Conservation (phyloP, 148 eudicot genomes). For the Euryodendron excelsum region DNA sequence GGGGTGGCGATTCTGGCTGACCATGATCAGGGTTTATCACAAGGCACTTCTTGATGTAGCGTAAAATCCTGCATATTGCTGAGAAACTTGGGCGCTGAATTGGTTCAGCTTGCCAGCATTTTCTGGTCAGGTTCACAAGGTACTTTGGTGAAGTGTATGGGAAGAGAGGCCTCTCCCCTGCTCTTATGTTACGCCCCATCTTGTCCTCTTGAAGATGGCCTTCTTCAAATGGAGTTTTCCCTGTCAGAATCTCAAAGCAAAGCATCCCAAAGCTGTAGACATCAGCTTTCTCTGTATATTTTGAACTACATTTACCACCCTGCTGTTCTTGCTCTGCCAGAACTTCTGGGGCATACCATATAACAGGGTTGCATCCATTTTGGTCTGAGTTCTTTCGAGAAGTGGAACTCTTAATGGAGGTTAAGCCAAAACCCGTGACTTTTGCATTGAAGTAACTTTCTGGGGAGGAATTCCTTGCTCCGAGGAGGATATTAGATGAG, state of each 20-base stretch:
- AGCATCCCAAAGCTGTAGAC: slow-evolving; percentile 76
- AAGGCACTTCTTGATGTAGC: slow-evolving; percentile 51
- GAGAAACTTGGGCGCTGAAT: slow-evolving; percentile 53
- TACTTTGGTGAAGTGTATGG: slow-evolving; percentile 58
- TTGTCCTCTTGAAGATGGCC: slow-evolving; percentile 62
- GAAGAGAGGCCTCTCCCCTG: slow-evolving; percentile 65
- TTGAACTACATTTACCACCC: slow-evolving; percentile 25
- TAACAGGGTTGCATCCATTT: slow-evolving; percentile 27
- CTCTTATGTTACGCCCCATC: slow-evolving; percentile 60
- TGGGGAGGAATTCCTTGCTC: slow-evolving; percentile 36
- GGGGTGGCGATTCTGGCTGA: slow-evolving; percentile 46
- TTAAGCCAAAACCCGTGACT: slow-evolving; percentile 52
- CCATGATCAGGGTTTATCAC: slow-evolving; percentile 52
- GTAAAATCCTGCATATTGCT: slow-evolving; percentile 52
- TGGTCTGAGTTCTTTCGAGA: slow-evolving; percentile 22
- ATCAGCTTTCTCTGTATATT: slow-evolving; percentile 63
- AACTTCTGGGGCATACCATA: slow-evolving; percentile 76
- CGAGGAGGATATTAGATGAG: slow-evolving; percentile 54
- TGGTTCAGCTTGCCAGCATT: slow-evolving; percentile 68
- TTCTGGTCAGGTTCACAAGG: slow-evolving; percentile 47
- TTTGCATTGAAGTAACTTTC: slow-evolving; percentile 51
- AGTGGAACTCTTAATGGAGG: slow-evolving; percentile 28
- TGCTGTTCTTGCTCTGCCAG: slow-evolving; percentile 54
- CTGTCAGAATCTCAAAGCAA: slow-evolving; percentile 62
- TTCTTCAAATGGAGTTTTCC: slow-evolving; percentile 67